Evolutionary conservation across 2,329 filamentous ascomycete genomes (phyloP).

Genomic region (Arachnomyces sp.): DNA sequence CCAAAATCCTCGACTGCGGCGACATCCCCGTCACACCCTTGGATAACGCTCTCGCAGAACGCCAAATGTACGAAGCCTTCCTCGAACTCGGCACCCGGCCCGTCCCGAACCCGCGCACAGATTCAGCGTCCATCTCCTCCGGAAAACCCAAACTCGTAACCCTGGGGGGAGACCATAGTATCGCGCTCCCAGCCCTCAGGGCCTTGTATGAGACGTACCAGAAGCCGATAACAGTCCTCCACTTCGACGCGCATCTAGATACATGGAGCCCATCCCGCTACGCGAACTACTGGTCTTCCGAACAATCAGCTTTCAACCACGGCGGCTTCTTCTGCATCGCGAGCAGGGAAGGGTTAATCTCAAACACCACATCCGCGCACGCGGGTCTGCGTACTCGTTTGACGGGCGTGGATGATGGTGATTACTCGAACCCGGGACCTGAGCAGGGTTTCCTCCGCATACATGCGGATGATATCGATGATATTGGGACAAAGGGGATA

Average conservation of each 20-base stretch:
- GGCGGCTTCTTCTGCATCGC: constrained; percentile 91
- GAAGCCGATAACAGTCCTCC: constrained; percentile 58
- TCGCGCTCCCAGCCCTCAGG: constrained; percentile 60
- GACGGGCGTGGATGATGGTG: constrained; percentile 54
- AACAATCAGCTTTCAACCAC: constrained; percentile 72
- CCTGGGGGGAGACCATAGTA: constrained; percentile 64
- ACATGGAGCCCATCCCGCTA: constrained; percentile 77
- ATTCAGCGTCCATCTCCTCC: constrained; percentile 24
- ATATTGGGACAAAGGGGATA: constrained; percentile 63
- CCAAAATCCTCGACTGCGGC: constrained; percentile 75
- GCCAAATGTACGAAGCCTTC: constrained; percentile 78
- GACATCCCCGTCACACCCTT: constrained; percentile 82
- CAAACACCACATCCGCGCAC: constrained; percentile 67
- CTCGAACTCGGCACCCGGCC: constrained; percentile 53
- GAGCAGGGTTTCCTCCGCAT: constrained; percentile 73
- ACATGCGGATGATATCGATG: constrained; percentile 79
- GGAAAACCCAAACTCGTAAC: constrained; percentile 52
- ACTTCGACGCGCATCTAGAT: constrained; percentile 73
- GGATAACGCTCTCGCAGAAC: constrained; percentile 71
- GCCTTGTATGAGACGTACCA: constrained; percentile 56
- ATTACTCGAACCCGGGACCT: constrained; percentile 62
- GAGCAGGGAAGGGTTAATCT: constrained; percentile 67
- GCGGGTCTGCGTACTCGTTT: constrained; percentile 74
- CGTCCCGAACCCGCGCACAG: constrained; percentile 25
- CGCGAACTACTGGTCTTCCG: constrained; percentile 63